Conservation (phyloP, 805 yeast genomes). For the Candida easanensis region DNA sequence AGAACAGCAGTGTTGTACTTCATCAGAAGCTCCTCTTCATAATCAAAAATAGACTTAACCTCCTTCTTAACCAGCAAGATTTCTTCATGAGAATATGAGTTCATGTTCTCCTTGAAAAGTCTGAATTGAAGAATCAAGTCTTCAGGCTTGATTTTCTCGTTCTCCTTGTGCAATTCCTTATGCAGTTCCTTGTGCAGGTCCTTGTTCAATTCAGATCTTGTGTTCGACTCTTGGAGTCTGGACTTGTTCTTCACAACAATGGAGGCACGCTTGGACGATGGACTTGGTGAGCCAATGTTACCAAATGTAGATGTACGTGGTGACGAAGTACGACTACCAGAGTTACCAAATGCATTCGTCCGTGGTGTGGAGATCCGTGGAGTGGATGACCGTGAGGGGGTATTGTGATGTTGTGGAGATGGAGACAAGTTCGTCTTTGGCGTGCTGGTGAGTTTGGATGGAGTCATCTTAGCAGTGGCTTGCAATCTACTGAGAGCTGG, state of each 20-base stretch:
- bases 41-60: conserved; percentile 21
- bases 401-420: neutral
- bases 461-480: conserved; percentile 23
- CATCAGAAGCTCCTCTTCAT: conserved; percentile 32
- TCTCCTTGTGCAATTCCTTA: conserved; percentile 16
- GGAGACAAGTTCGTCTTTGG: conserved; percentile 23
- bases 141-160: conserved; percentile 12
- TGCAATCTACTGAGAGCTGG: conserved; percentile 19
- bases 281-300: conserved; percentile 8
- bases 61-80: conserved; percentile 25
- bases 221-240: conserved; percentile 6
- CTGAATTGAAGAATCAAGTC: conserved; percentile 17
- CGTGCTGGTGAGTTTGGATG: conserved; percentile 18
- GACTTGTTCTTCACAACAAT: conserved; percentile 9
- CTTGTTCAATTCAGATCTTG: conserved; percentile 5
- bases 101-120: conserved; percentile 19
- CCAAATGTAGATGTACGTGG: conserved; percentile 6
- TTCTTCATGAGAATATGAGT: conserved; percentile 20
- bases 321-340: conserved; percentile 4
- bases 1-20: conserved; percentile 29
- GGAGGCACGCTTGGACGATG: conserved; percentile 11
- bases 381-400: neutral
- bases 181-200: no score
- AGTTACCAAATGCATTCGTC: conserved; percentile 1
- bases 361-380: conserved; percentile 13